Conservation (phyloP, 2,329 filamentous ascomycete genomes). For the Clonostachys sp. region DNA sequence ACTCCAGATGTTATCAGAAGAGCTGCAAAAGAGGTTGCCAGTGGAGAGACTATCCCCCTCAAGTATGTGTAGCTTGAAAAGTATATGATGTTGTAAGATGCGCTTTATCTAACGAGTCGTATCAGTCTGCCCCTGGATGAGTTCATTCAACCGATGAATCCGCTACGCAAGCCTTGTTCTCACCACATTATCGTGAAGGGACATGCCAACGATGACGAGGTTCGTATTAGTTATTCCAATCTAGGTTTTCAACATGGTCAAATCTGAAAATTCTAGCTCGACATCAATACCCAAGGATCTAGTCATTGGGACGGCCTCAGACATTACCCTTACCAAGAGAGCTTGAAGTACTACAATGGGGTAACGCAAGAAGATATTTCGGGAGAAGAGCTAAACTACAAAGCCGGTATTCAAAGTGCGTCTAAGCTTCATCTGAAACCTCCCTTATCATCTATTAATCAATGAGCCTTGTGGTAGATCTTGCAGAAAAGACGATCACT, state of each 20-base stretch:
- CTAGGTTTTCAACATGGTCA: too few species aligned
- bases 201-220: conserved; percentile 12
- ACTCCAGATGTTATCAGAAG: neutral
- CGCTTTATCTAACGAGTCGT: neutral
- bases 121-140: conserved; percentile 3
- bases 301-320: conserved; percentile 7
- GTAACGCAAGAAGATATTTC: conserved; percentile 3
- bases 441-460: too few species aligned
- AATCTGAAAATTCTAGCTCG: neutral
- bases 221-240: neutral
- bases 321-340: conserved; percentile 6
- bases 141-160: conserved; percentile 5
- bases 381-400: neutral
- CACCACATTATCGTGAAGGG: conserved; percentile 10
- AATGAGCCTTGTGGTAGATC: too few species aligned
- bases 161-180: conserved; percentile 8
- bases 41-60: neutral
- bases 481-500: conserved; percentile 2
- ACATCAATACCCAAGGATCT: conserved; percentile 6
- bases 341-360: conserved; percentile 6
- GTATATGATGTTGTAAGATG: too few species aligned
- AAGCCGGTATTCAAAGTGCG: neutral
- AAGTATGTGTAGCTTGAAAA: too few species aligned
- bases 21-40: neutral
- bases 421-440: too few species aligned